phyloP scores from a whole-genome alignment of 2,329 filamentous ascomycete genomes.

The Penicillium carneum region DNA sequence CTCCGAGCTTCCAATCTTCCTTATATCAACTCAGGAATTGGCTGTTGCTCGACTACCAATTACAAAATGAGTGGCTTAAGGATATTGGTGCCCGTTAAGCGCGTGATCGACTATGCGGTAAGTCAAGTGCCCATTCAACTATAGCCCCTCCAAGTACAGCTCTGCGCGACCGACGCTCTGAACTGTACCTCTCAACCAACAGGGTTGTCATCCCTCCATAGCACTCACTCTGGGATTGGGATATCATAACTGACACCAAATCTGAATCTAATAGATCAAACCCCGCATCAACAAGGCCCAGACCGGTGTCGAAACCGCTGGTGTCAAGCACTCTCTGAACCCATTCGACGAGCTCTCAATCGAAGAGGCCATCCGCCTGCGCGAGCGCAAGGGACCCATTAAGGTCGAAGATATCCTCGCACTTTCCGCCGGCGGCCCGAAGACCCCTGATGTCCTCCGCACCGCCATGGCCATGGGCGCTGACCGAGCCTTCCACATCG shows the following conservation, averaged over 20 bases:
- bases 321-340: conserved; percentile 98
- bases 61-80: conserved; percentile 62
- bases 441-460: conserved; percentile 85
- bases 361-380: conserved; percentile 93
- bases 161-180: conserved; percentile 19
- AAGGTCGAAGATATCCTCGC: conserved; percentile 91
- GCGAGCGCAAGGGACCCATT: conserved; percentile 79
- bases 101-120: conserved; percentile 87
- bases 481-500: conserved; percentile 87
- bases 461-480: conserved; percentile 99
- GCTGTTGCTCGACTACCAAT: conserved; percentile 15
- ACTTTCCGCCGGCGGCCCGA: conserved; percentile 85
- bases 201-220: neutral
- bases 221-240: neutral
- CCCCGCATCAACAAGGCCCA: conserved; percentile 73
- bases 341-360: conserved; percentile 98
- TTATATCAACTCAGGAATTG: conserved; percentile 26
- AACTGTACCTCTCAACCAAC: conserved; percentile 3
- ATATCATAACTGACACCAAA: conserved; percentile 1
- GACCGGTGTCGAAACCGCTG: conserved; percentile 88
- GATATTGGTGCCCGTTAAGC: conserved; percentile 81
- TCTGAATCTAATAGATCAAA: conserved; percentile 63
- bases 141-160: conserved; percentile 10
- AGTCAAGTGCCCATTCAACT: conserved; percentile 42
- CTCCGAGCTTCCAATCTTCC: conserved; percentile 22